These are phyloP conservation scores for Neohortaea acidophila DNA, from an alignment of 495 filamentous ascomycete species.

Conservation along the genomic window DNA sequence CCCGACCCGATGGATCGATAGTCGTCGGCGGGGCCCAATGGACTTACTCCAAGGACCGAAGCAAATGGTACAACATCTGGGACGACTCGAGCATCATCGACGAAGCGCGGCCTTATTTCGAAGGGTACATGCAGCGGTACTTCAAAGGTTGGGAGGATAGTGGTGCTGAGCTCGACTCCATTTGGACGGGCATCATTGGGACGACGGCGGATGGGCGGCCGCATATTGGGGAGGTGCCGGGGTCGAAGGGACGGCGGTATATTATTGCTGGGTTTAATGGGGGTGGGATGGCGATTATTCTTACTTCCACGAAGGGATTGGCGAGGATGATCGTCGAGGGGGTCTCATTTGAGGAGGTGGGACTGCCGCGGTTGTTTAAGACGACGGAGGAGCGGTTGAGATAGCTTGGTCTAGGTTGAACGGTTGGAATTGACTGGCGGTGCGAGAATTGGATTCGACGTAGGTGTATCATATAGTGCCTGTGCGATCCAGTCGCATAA, in stretches of 20 bases:
- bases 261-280: constrained; percentile 7
- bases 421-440: no score
- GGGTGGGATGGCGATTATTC: constrained; percentile 1
- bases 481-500: no score
- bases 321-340: constrained; percentile 6
- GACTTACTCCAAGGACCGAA: constrained; percentile 23
- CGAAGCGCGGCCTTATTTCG: constrained; percentile 3
- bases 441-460: no score
- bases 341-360: not conserved
- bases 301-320: not conserved
- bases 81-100: constrained; percentile 34
- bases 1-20: constrained; percentile 36
- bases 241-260: not conserved
- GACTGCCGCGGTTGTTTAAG: constrained; percentile 1
- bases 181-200: constrained; percentile 5
- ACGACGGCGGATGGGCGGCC: constrained; percentile 1
- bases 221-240: constrained; percentile 1
- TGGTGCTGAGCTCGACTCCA: not conserved
- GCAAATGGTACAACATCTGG: constrained; percentile 35
- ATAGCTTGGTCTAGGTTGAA: no score
- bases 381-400: not conserved
- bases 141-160: constrained; percentile 5
- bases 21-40: constrained; percentile 37
- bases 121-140: constrained; percentile 1
- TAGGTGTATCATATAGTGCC: no score